Evolutionary conservation across 345 rosid genomes (phyloP), one percentile per base, ranked within the genome.

Genomic region (Eucalyptus fibrosa): DNA sequence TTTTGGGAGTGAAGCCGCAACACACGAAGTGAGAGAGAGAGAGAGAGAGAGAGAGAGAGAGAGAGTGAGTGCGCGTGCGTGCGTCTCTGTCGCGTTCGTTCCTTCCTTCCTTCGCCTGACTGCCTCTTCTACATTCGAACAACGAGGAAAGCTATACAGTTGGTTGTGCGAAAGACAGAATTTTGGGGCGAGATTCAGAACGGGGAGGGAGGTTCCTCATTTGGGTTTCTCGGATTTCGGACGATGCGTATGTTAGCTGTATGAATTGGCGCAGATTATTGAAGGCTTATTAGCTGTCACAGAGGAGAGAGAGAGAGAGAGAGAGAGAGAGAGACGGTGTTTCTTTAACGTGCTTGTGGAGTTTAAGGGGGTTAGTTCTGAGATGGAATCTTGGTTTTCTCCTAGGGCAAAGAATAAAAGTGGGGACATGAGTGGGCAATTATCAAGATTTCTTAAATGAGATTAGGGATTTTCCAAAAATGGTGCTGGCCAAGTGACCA

Each of bases 41-140:
- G 44, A 24, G 50, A 72, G 45, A 32, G 45, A 69, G 44, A 24
- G 50, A 67, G 51, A 50, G 55, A 53, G 24, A 18, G 59, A 53
- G 59, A 21, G 17, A 77, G 83, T 77, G 45, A 37, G 45, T 12
- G 85, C 14, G 45, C 4, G 47, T 12, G 85, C 45, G 82, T 18
- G 45, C 34, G 69, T 53, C 59, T 53, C 59, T 53, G 59, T 53
- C 5, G 59, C 60, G 60, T 55, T 51, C 59, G 26, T 55, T 56
- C 30, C 1, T 56, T 56, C 62, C 6, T 56, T 21, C 23, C 28
- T 77, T 40, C 47, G 47, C 34, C 44, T 7, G 30, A 53, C 26
- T 53, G 59, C 26, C 59, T 53, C 85, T 87, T 92, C 91, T 89
- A 89, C 92, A 90, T 89, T 90, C 90, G 92, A 91, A 90, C 90